phyloP scores from a whole-genome alignment of 2,329 filamentous ascomycete species.

The Alternaria angustiovoidea region DNA sequence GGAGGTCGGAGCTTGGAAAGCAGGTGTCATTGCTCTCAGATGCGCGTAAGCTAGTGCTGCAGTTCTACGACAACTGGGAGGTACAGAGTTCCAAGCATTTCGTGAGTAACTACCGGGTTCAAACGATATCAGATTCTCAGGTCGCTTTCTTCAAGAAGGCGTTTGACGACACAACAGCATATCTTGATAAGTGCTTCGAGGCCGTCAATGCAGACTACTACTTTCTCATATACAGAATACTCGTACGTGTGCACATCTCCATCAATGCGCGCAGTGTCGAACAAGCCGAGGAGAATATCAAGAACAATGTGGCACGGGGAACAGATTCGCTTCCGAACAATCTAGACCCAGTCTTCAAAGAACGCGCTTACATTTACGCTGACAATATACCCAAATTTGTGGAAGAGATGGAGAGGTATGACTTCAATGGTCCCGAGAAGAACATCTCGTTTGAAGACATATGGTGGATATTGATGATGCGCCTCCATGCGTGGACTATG shows the following conservation, averaged over 20 bases:
- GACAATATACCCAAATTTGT: background rate
- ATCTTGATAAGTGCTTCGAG: background rate
- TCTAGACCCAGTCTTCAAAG: background rate
- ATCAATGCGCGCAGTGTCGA: background rate
- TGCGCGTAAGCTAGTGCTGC: background rate
- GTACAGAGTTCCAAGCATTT: rapidly evolving
- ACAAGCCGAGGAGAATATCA: background rate
- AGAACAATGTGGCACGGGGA: background rate
- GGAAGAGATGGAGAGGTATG: background rate
- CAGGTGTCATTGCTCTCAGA: background rate
- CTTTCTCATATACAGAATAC: too few relatives aligned
- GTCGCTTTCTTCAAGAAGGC: background rate
- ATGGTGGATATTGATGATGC: background rate
- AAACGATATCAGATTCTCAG: rapidly evolving
- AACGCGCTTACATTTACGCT: background rate
- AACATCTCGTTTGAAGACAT: background rate
- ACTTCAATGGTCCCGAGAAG: rapidly evolving
- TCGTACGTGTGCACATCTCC: background rate
- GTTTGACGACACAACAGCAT: background rate
- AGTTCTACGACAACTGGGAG: background rate
- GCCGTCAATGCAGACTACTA: too few relatives aligned
- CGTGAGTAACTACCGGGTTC: background rate
- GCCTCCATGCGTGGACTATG: background rate
- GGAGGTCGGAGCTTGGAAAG: background rate
- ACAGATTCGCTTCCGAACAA: background rate